These are phyloP conservation scores for Davidsoniella eucalypti DNA, from an alignment of 2,329 filamentous ascomycete genomes.

Conservation along the genomic window DNA sequence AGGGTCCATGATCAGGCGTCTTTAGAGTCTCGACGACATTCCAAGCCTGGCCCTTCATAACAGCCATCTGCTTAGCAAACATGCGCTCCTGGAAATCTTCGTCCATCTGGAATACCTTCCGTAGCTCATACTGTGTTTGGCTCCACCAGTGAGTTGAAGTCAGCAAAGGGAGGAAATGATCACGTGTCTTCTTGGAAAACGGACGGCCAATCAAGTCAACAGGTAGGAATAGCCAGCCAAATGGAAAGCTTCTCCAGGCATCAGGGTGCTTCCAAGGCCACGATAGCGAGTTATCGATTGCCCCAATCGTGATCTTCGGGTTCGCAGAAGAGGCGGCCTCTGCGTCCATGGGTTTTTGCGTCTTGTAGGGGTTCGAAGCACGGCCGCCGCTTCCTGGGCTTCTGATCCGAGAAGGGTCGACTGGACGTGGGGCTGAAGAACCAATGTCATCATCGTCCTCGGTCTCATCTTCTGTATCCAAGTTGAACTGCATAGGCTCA, in stretches of 20 bases:
- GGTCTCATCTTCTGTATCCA: constrained; percentile 30
- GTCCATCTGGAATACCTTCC: constrained; percentile 78
- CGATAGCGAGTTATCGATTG: constrained; percentile 93
- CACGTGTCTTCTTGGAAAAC: constrained; percentile 82
- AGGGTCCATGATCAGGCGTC: constrained; percentile 73
- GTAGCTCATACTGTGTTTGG: constrained; percentile 74
- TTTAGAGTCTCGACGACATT: constrained; percentile 98
- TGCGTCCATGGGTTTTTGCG: constrained; percentile 73
- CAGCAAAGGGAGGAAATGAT: constrained; percentile 88
- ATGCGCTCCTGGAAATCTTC: constrained; percentile 96
- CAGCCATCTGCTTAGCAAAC: constrained; percentile 95
- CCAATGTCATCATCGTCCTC: constrained; percentile 30
- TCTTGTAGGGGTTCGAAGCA: constrained; percentile 50
- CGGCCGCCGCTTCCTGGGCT: constrained; percentile 22
- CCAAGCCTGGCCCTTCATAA: constrained; percentile 99
- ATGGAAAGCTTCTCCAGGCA: constrained; percentile 80
- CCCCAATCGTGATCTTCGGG: constrained; percentile 61
- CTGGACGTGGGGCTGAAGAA: constrained; percentile 34
- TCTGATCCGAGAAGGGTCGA: constrained; percentile 27
- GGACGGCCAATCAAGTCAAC: constrained; percentile 92
- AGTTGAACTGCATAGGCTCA: constrained; percentile 56
- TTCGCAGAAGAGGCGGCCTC: constrained; percentile 25
- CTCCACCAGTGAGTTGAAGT: constrained; percentile 96
- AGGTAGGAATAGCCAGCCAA: constrained; percentile 94
- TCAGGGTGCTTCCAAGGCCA: constrained; percentile 99